Evolutionary conservation across 2,329 filamentous ascomycete species (phyloP).

Genomic region (Neoarthrinium moseri): DNA sequence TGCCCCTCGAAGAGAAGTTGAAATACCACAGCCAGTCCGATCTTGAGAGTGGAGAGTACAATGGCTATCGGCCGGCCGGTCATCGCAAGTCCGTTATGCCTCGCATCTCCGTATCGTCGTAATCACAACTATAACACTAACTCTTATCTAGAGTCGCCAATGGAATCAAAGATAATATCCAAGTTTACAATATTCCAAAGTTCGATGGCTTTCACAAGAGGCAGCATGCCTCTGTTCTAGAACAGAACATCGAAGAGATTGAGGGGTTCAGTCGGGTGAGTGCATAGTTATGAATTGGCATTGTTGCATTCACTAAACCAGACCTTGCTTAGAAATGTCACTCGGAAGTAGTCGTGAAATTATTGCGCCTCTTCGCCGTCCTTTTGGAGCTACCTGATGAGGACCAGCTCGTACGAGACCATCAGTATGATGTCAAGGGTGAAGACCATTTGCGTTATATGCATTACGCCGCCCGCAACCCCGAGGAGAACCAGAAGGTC

Average conservation of each 20-base stretch:
- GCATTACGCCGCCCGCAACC: constrained; percentile 40
- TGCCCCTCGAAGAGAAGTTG: constrained; percentile 59
- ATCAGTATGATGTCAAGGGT: constrained; percentile 56
- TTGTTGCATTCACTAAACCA: background rate
- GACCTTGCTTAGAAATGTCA: constrained; percentile 1
- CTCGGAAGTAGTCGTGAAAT: constrained; percentile 50
- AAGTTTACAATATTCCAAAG: constrained; percentile 61
- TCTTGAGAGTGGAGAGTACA: constrained; percentile 51
- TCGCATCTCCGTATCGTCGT: background rate
- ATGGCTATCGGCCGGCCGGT: constrained; percentile 52
- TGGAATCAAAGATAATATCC: constrained; percentile 51
- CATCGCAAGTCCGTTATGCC: constrained; percentile 23
- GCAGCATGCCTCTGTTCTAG: constrained; percentile 26
- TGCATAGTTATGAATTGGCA: no score
- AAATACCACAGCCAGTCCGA: constrained; percentile 46
- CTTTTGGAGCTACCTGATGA: constrained; percentile 60
- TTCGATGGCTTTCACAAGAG: constrained; percentile 47
- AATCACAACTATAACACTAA: background rate
- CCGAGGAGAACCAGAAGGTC: constrained; percentile 38
- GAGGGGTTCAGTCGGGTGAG: constrained; percentile 4
- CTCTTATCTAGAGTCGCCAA: constrained; percentile 15
- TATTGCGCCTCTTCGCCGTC: constrained; percentile 60
- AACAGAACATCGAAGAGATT: background rate
- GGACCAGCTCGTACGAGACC: constrained; percentile 52
- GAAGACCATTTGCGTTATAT: constrained; percentile 65